phyloP scores from a whole-genome alignment of 164 flowering plant species.

The Berberis thunbergii region DNA sequence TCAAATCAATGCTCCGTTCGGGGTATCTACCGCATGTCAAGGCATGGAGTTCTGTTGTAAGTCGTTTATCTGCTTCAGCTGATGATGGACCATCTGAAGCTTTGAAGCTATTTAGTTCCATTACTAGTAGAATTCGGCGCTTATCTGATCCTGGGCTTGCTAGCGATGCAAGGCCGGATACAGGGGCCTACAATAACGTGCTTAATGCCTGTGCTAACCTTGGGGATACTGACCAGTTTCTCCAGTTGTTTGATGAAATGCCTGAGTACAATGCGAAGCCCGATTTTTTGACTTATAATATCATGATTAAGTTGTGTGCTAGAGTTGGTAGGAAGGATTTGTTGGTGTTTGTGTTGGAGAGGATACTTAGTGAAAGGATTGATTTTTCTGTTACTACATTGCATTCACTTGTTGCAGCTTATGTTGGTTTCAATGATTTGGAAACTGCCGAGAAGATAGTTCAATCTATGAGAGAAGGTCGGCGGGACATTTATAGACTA shows the following conservation, averaged over 20 bases:
- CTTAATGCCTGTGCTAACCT: constrained; percentile 87
- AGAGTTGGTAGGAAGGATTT: constrained; percentile 64
- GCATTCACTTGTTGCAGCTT: constrained; percentile 85
- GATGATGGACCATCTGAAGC: constrained; percentile 75
- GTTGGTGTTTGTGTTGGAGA: constrained; percentile 64
- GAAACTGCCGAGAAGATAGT: constrained; percentile 70
- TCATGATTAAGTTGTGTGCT: constrained; percentile 84
- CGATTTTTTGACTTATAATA: constrained; percentile 74
- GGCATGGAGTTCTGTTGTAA: constrained; percentile 93
- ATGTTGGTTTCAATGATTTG: constrained; percentile 84
- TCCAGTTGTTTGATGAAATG: constrained; percentile 74
- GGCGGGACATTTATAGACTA: constrained; percentile 58
- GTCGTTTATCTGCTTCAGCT: constrained; percentile 60
- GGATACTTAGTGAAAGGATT: constrained; percentile 44
- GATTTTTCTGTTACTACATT: constrained; percentile 60
- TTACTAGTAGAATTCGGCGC: constrained; percentile 35
- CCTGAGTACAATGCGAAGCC: constrained; percentile 50
- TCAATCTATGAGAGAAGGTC: constrained; percentile 70
- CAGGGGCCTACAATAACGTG: constrained; percentile 79
- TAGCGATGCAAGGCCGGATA: constrained; percentile 53
- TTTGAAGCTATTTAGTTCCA: constrained; percentile 39
- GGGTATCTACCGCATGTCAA: constrained; percentile 89
- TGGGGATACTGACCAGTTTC: constrained; percentile 43
- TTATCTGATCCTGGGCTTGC: constrained; percentile 12
- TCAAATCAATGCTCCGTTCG: constrained; percentile 85